Evolutionary conservation across 2,329 filamentous ascomycete species (phyloP), one percentile per base, ranked within the genome.

Genomic region (Cordyceps javanica): DNA sequence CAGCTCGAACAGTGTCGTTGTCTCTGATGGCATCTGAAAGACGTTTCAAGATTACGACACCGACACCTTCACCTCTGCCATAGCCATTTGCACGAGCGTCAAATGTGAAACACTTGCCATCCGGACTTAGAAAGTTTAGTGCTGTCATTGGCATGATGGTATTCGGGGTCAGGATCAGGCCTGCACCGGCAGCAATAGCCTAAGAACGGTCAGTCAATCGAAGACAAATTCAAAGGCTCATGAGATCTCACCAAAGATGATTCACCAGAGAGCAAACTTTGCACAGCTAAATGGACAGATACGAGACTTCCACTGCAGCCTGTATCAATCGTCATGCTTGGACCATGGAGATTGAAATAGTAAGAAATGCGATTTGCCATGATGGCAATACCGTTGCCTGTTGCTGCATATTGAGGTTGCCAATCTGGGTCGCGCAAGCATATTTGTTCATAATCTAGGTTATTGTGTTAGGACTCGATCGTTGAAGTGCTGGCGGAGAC

Each of bases 11-110:
- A 0, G 77, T 78, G 64, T 88, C 82, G n/a, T 81, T 80, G 62
- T 83, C 80, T 11, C 72, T 70, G 5, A 87, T 62, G 1, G 85
- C 85, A 65, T 84, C 78, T 6, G 74, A 70, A 0, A 88, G 70
- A 2, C 76, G 76, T 67, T 88, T 88, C 48, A 88, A 64, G 3
- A 87, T 64, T 1, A 88, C 68, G n/a, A 81, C 75, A 0, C 77
- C 82, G 26, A 82, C 73, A 0, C 85, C 86, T 64, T 89, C 86
- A 1, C 84, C 85, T 32, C 85, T 75, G 0, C 80, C 83, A 64
- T 88, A 89, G 1, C 86, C 86, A 59, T 82, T 80, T 19, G 82
- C 85, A 3, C 75, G 74, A n/a, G 73, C 66, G 62, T 85, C 84
- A 64, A 81, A 86, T 5, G 79, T 80, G 59, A 77, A 77, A 36